phyloP scores from a whole-genome alignment of 768 basidiomycete species.

The Xerocomus brunneocitrinus region DNA sequence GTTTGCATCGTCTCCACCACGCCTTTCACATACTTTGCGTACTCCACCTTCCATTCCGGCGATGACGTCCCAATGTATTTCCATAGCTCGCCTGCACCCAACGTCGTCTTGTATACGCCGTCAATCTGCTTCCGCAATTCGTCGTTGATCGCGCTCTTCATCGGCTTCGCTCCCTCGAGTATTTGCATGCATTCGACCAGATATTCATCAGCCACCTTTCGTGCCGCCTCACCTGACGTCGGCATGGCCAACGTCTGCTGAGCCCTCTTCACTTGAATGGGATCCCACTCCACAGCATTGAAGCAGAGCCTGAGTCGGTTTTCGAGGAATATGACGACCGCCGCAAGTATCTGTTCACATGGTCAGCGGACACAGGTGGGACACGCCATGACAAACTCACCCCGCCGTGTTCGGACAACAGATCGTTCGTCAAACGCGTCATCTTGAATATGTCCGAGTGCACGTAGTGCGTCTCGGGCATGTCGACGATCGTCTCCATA shows the following conservation, averaged over 20 bases:
- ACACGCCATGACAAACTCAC: not conserved
- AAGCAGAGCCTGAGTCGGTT: no score
- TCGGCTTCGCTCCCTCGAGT: not conserved
- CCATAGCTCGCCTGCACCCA: not conserved
- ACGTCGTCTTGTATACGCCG: not conserved
- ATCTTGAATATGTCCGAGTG: constrained; percentile 1
- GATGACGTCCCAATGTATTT: not conserved
- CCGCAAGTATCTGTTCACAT: no score
- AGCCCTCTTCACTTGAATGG: no score
- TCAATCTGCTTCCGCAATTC: not conserved
- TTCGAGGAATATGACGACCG: no score
- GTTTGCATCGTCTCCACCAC: not conserved
- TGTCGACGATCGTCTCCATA: not conserved
- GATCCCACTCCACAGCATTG: no score
- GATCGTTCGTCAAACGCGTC: not conserved
- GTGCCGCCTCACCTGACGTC: no score
- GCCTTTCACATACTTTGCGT: not conserved
- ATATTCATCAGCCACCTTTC: no score
- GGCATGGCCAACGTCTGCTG: no score
- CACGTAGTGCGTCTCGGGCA: not conserved
- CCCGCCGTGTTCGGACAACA: not conserved
- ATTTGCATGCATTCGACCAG: no score
- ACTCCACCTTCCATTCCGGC: not conserved
- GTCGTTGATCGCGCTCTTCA: not conserved
- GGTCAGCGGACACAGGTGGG: no score